Evolutionary conservation across 208 protist genomes (phyloP).

Genomic region (Trypanosoma vivax): DNA sequence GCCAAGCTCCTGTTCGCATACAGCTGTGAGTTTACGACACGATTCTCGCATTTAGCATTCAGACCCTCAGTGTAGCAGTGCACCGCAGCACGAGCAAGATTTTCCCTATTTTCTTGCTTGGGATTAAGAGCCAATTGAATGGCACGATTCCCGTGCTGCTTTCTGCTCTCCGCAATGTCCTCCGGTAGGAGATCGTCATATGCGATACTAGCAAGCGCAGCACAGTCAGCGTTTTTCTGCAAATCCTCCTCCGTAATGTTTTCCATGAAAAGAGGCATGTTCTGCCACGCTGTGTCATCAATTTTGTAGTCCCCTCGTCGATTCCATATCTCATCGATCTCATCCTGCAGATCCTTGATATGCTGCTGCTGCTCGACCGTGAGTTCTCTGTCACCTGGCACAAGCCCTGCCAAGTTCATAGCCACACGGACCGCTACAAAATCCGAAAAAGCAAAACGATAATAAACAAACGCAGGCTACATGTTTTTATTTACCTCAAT

Average conservation of each 20-base stretch:
- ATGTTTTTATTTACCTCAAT: too few relatives aligned
- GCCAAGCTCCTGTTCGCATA: constrained; percentile 83
- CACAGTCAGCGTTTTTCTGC: constrained; percentile 64
- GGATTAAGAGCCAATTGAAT: constrained; percentile 75
- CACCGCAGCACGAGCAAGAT: constrained; percentile 69
- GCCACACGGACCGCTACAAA: neutral
- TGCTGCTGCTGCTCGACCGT: constrained; percentile 52
- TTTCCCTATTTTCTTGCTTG: constrained; percentile 62
- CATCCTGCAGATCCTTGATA: constrained; percentile 64
- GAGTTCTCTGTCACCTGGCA: constrained; percentile 30
- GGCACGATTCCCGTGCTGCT: constrained; percentile 77
- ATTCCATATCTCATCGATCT: constrained; percentile 87
- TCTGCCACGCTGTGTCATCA: constrained; percentile 78
- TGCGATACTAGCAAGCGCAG: constrained; percentile 72
- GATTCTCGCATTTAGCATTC: constrained; percentile 72
- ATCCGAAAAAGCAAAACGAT: constrained; percentile 23
- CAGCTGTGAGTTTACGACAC: constrained; percentile 49
- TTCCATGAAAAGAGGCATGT: constrained; percentile 89
- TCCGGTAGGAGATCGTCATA: constrained; percentile 82
- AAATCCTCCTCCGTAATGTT: constrained; percentile 78
- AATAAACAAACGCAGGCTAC: constrained; percentile 8
- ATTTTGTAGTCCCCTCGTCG: constrained; percentile 79
- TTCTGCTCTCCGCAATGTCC: constrained; percentile 79
- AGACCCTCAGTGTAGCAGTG: constrained; percentile 84
- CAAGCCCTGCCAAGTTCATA: constrained; percentile 30